Evolutionary conservation across 352 stramenopile species (phyloP).

Genomic region (Phytophthora lateralis): DNA sequence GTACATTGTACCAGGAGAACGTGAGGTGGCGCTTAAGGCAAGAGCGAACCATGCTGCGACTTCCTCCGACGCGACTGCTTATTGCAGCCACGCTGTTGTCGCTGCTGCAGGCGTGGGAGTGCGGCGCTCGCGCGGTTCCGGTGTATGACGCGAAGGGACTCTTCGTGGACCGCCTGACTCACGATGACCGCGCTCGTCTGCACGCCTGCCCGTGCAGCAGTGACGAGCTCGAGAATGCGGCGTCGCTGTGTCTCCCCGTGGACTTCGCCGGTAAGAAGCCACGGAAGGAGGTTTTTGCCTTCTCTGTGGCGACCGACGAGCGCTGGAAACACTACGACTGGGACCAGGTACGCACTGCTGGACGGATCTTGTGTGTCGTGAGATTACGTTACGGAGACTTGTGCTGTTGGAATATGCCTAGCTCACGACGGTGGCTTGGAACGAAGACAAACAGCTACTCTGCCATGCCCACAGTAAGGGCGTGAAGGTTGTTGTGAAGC

Average conservation of each 20-base stretch:
- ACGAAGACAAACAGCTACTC: constrained; percentile 80
- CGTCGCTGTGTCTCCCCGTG: constrained; percentile 66
- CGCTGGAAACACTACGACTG: constrained; percentile 85
- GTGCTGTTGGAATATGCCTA: constrained; percentile 13
- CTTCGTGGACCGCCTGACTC: constrained; percentile 26
- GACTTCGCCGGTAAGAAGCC: constrained; percentile 17
- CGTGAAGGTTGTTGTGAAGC: constrained; percentile 80
- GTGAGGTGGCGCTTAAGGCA: constrained; percentile 15
- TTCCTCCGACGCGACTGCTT: constrained; percentile 3
- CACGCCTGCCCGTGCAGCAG: constrained; percentile 54
- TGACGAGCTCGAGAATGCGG: constrained; percentile 9
- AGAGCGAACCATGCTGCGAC: constrained; percentile 1
- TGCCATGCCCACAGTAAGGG: constrained; percentile 80
- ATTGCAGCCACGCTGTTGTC: constrained; percentile 13
- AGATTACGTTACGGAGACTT: not conserved
- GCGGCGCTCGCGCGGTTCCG: constrained; percentile 3
- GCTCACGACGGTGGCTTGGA: constrained; percentile 86
- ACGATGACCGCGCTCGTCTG: constrained; percentile 41
- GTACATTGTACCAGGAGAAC: constrained; percentile 25
- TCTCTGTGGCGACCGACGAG: constrained; percentile 65
- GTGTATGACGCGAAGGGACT: constrained; percentile 31
- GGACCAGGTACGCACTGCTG: constrained; percentile 41
- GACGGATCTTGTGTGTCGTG: constrained; percentile 1
- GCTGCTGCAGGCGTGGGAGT: constrained; percentile 14
- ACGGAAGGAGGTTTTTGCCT: constrained; percentile 78